Evolutionary conservation across 176 grass and related monocot species (phyloP).

Genomic region (Avena atlantica): DNA sequence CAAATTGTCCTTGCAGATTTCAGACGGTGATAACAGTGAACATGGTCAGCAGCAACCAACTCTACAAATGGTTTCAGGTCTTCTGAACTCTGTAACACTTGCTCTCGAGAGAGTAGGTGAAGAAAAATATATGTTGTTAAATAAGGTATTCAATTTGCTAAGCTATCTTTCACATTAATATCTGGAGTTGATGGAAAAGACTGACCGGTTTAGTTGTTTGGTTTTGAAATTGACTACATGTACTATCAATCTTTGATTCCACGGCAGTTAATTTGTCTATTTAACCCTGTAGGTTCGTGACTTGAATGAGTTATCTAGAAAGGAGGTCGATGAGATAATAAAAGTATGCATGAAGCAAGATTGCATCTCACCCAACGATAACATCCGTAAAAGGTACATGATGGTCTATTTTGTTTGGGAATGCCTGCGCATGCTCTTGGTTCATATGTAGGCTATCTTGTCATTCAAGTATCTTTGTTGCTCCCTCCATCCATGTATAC

Average conservation of each 20-base stretch:
- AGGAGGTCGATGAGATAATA: slow-evolving; percentile 67
- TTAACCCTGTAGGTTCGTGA: slow-evolving; percentile 49
- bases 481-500: neutral
- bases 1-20: slow-evolving; percentile 53
- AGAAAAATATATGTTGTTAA: slow-evolving; percentile 93
- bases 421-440: neutral
- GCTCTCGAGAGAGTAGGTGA: slow-evolving; percentile 78
- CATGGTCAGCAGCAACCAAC: slow-evolving; percentile 63
- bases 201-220: neutral
- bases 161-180: slow-evolving; percentile 8
- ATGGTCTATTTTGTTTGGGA: neutral
- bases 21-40: slow-evolving; percentile 42
- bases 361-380: slow-evolving; percentile 56
- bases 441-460: neutral
- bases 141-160: slow-evolving; percentile 69
- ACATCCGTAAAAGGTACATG: slow-evolving; percentile 55
- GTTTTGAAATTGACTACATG: neutral
- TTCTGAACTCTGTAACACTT: slow-evolving; percentile 71
- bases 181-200: slow-evolving; percentile 18
- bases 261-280: slow-evolving; percentile 8
- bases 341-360: slow-evolving; percentile 69
- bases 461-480: slow-evolving; percentile 22
- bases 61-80: slow-evolving; percentile 69
- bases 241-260: neutral
- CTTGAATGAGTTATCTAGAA: slow-evolving; percentile 63